Evolutionary conservation across 805 yeast species (phyloP).

Genomic region (Suhomyces canberraensis): DNA sequence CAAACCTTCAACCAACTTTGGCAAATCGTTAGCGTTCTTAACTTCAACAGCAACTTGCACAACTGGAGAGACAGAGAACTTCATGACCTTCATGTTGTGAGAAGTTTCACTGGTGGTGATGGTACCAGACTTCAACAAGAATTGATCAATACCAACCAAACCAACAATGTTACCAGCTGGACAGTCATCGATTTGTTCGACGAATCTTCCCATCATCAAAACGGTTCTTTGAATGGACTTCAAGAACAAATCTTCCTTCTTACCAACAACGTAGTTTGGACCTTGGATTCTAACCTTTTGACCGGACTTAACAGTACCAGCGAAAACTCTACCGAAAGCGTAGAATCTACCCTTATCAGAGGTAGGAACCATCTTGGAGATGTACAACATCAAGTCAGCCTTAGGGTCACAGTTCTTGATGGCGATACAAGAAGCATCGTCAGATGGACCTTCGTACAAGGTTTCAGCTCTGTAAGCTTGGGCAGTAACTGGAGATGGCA

Average conservation of each 20-base stretch:
- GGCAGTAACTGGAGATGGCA: conserved; percentile 99
- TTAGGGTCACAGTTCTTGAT: conserved; percentile 98
- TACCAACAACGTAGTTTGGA: conserved; percentile 98
- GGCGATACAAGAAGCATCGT: conserved; percentile 85
- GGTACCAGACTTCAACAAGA: conserved; percentile 99
- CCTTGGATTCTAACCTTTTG: conserved; percentile 99
- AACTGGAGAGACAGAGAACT: conserved; percentile 99
- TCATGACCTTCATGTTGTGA: conserved; percentile 99
- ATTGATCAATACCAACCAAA: conserved; percentile 99
- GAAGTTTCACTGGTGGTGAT: conserved; percentile 94
- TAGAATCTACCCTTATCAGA: conserved; percentile 99
- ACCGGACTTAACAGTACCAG: conserved; percentile 99
- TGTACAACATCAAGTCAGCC: conserved; percentile 98
- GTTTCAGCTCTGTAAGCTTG: conserved; percentile 99
- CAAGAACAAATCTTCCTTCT: conserved; percentile 94
- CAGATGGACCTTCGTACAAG: conserved; percentile 97
- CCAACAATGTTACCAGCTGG: conserved; percentile 99
- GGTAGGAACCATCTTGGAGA: conserved; percentile 99
- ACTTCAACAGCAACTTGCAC: conserved; percentile 99
- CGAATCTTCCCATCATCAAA: conserved; percentile 98
- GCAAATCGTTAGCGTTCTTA: conserved; percentile 98
- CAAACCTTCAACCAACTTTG: conserved; percentile 99
- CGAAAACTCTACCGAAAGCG: conserved; percentile 99
- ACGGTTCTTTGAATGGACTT: conserved; percentile 99
- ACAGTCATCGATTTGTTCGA: conserved; percentile 97